These are phyloP conservation scores for Pseudogymnoascus pannorum DNA, from an alignment of 2,329 filamentous ascomycete genomes.

Conservation along the genomic window DNA sequence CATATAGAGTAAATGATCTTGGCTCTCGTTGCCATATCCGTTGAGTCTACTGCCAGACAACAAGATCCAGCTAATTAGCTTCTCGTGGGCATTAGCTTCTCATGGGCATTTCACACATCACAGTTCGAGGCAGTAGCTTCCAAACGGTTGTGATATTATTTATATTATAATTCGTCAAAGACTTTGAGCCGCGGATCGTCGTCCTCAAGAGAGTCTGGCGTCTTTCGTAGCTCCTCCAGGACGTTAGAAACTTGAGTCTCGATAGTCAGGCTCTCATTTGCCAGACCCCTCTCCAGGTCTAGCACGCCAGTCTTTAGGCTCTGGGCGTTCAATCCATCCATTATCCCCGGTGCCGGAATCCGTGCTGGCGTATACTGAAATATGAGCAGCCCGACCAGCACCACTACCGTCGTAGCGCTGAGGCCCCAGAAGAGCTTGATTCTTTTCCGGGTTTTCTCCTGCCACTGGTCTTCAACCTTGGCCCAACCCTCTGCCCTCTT, in stretches of 20 bases:
- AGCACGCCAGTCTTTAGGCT: slow-evolving; percentile 15
- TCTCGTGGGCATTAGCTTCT: not conserved
- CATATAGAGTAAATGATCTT: not conserved
- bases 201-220: slow-evolving; percentile 10
- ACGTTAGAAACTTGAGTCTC: slow-evolving; percentile 53
- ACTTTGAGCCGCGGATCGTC: slow-evolving; percentile 26
- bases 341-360: slow-evolving; percentile 8
- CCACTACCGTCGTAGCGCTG: slow-evolving; percentile 37
- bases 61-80: not conserved
- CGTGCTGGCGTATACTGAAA: slow-evolving; percentile 25
- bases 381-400: slow-evolving; percentile 40
- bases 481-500: slow-evolving; percentile 61
- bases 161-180: slow-evolving; percentile 28
- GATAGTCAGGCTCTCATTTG: slow-evolving; percentile 6
- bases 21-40: not conserved
- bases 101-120: not conserved
- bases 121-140: not conserved
- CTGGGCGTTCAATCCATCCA: slow-evolving; percentile 17
- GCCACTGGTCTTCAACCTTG: slow-evolving; percentile 57
- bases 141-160: not conserved
- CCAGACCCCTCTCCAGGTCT: slow-evolving; percentile 15
- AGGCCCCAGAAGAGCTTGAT: slow-evolving; percentile 58
- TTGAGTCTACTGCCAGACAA: not conserved
- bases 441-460: slow-evolving; percentile 57
- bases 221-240: slow-evolving; percentile 41